phyloP scores from a whole-genome alignment of 2,329 filamentous ascomycete genomes.

The Phyllosticta citriasiana region DNA sequence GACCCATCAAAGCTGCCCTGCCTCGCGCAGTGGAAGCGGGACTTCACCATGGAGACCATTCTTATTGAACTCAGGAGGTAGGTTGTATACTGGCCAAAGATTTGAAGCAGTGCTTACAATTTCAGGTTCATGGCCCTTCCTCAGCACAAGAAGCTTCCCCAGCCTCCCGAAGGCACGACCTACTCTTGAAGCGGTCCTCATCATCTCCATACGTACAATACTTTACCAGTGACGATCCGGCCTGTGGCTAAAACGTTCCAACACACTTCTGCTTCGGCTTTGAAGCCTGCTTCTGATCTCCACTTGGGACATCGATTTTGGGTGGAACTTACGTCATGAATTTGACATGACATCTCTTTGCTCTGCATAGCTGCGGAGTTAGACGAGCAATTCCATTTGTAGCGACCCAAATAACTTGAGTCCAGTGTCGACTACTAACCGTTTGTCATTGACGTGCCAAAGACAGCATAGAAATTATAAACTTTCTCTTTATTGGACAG shows the following conservation, averaged over 20 bases:
- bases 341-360: neutral
- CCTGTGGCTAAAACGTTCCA: neutral
- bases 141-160: conserved; percentile 86
- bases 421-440: neutral
- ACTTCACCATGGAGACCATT: conserved; percentile 92
- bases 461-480: neutral
- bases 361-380: conserved; percentile 10
- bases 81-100: conserved; percentile 14
- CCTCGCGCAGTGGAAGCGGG: conserved; percentile 79
- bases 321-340: neutral
- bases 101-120: conserved; percentile 12
- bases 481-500: no score
- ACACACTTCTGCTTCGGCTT: neutral
- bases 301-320: neutral
- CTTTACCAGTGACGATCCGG: neutral
- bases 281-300: neutral
- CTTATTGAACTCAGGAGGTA: conserved; percentile 76
- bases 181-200: conserved; percentile 26
- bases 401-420: neutral
- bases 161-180: conserved; percentile 77
- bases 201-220: neutral
- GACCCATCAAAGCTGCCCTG: conserved; percentile 77
- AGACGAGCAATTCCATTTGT: neutral
- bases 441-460: neutral
- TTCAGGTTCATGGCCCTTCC: conserved; percentile 83